phyloP scores from a whole-genome alignment of 129 eudicot genomes.

The Calendula officinalis region DNA sequence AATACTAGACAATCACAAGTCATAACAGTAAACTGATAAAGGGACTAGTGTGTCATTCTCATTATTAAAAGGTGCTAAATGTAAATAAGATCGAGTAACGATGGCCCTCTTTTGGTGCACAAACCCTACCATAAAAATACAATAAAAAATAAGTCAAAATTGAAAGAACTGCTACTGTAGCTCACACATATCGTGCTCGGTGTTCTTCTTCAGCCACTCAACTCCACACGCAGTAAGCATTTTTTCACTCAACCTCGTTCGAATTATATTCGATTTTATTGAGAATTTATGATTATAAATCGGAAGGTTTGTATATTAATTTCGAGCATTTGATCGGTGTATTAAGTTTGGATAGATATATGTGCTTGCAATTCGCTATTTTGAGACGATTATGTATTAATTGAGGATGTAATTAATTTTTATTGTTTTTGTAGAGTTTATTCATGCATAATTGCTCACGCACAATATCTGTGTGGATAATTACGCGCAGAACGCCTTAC shows the following conservation, averaged over 20 bases:
- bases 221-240: constrained; percentile 23
- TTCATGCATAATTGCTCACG: background rate
- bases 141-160: background rate
- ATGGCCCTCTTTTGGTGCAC: background rate
- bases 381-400: background rate
- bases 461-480: background rate
- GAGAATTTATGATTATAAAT: background rate
- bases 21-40: too few species aligned
- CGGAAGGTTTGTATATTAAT: background rate
- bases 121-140: background rate
- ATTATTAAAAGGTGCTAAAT: background rate
- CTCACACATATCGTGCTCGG: constrained; percentile 15
- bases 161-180: constrained; percentile 14
- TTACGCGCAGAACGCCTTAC: background rate
- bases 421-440: too few species aligned
- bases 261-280: background rate
- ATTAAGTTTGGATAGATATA: constrained; percentile 2
- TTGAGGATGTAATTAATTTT: too few species aligned
- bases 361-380: constrained; percentile 8
- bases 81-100: background rate
- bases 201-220: constrained; percentile 10
- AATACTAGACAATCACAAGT: too few species aligned
- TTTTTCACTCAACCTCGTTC: background rate
- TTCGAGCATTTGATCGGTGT: constrained; percentile 8
- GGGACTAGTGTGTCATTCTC: too few species aligned